Percentiles rank a stretch among this genome's conserved stretches.
phyloP scores from a whole-genome alignment of 371 early-diverging fungal species.

The Mortierella sp. region DNA sequence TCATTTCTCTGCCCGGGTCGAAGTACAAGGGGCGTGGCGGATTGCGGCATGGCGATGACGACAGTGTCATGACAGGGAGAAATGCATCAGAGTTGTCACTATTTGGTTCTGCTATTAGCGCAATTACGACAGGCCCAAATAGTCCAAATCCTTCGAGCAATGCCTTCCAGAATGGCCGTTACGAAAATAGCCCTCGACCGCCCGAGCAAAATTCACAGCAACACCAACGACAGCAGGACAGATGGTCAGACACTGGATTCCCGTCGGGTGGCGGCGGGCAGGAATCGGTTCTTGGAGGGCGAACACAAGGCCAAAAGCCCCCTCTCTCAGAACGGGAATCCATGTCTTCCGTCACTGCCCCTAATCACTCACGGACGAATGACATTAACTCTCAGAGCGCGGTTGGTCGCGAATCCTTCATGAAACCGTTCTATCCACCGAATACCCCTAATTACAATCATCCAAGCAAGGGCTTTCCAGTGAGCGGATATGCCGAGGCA shows the following conservation, averaged over 20 bases:
- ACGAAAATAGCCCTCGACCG: slow-evolving; percentile 22
- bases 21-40: slow-evolving; percentile 17
- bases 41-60: slow-evolving; percentile 8
- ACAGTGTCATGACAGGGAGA: slow-evolving; percentile 2
- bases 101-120: slow-evolving; percentile 12
- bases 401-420: slow-evolving; percentile 22
- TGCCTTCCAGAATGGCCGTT: slow-evolving; percentile 7
- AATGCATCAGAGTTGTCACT: slow-evolving; percentile 23
- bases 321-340: slow-evolving; percentile 22
- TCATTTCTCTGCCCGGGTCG: slow-evolving; percentile 39
- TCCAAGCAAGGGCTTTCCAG: not conserved
- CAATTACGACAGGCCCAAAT: not conserved
- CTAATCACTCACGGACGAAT: slow-evolving; percentile 47
- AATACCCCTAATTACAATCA: slow-evolving; percentile 3
- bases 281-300: not conserved
- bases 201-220: not conserved
- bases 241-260: not conserved
- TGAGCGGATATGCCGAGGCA: not conserved
- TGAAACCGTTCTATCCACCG: slow-evolving; percentile 25
- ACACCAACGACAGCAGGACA: not conserved
- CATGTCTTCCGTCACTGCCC: slow-evolving; percentile 27
- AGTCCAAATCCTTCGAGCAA: slow-evolving; percentile 18
- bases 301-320: not conserved
- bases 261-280: not conserved
- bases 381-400: slow-evolving; percentile 17